Conservation (phyloP, 169 alveolate species). For the Cryptosporidium meleagridis region DNA sequence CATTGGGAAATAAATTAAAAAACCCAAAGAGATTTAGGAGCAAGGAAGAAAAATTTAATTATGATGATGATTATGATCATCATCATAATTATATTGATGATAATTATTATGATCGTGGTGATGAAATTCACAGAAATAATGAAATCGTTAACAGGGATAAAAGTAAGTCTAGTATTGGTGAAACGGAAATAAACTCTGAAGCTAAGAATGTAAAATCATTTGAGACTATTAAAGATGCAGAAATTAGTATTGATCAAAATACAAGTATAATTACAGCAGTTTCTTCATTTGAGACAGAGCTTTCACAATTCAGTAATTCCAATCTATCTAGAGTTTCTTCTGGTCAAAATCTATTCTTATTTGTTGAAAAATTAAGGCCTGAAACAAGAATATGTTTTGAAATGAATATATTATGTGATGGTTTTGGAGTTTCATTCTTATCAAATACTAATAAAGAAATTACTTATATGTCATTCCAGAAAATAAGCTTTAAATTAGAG, state of each 20-base stretch:
- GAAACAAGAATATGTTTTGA: slow-evolving; percentile 45
- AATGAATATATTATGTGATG: slow-evolving; percentile 24
- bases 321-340: slow-evolving; percentile 30
- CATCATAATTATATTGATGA: background rate
- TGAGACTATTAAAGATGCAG: background rate
- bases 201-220: background rate
- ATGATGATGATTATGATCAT: background rate
- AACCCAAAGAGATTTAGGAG: background rate
- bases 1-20: slow-evolving; percentile 13
- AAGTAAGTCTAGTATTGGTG: background rate
- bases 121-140: background rate
- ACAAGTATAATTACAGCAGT: background rate
- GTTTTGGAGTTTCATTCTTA: slow-evolving; percentile 43
- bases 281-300: slow-evolving; percentile 42
- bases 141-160: background rate
- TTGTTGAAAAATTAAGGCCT: slow-evolving; percentile 4
- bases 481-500: slow-evolving; percentile 1
- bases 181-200: background rate
- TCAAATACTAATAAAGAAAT: slow-evolving; percentile 33
- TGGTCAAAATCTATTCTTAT: slow-evolving; percentile 9
- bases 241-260: background rate
- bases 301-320: slow-evolving; percentile 44
- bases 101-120: background rate
- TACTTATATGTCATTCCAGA: slow-evolving; percentile 50
- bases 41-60: background rate